Evolutionary conservation across 805 yeast species (phyloP), one percentile per base, ranked within the genome.

Genomic region (Kodamaea kaohsiungensis): DNA sequence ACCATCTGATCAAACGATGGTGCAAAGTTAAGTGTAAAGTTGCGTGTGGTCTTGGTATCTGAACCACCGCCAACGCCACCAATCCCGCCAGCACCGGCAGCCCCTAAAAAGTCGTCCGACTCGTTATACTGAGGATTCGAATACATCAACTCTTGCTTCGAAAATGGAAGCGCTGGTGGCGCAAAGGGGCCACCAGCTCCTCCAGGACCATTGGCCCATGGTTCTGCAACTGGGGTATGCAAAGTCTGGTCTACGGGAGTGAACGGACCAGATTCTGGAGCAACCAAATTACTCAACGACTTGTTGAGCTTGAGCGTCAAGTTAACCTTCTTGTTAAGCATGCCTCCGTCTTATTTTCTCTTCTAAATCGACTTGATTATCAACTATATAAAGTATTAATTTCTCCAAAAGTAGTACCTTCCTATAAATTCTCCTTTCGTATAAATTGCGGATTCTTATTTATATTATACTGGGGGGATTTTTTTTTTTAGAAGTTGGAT

Each of bases 241-340:
- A 74, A 61, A 0, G 79, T 76, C 58, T 75, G 79, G 37, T 76
- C 80, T 46, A 73, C 61, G n/a, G 80, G 80, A 2, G 80, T 76
- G 57, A 62, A 72, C n/a, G 80, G 80, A 7, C 62, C 68, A 9
- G 56, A 45, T 15, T 61, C 64, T 17, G 48, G 48, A 5, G n/a
- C 59, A 22, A 60, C 53, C 40, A 65, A 53, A 51, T 65, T 61
- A 19, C 61, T 61, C 47, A 68, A 61, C 17, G 72, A 59, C 57
- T 69, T 67, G 64, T 68, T 72, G 22, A 73, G 58, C 57, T 72
- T 71, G 53, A 75, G 65, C 45, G 69, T 62, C 53, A 74, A 68
- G 52, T 70, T 68, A 16, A 60, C 49, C 49, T 70, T 69, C 51
- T 71, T 51, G 33, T 51, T 51, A 17, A 51, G 39, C 54, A 51